These are phyloP conservation scores for Colletotrichum navitas DNA, from an alignment of 2,329 filamentous ascomycete species.

Conservation along the genomic window DNA sequence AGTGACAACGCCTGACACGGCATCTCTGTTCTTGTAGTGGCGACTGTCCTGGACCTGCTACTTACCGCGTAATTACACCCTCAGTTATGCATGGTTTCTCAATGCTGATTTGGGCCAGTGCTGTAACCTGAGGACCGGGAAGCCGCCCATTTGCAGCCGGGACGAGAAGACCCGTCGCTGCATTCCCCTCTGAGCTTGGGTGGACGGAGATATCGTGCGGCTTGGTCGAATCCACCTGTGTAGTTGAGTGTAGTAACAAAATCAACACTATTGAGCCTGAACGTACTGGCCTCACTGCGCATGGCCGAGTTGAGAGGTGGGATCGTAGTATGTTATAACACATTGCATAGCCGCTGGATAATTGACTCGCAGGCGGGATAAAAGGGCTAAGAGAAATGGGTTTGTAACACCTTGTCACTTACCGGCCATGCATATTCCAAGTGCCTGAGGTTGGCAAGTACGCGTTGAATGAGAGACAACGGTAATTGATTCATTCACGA, in stretches of 20 bases:
- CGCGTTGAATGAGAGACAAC: background rate
- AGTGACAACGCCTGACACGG: background rate
- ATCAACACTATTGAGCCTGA: background rate
- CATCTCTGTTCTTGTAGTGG: slow-evolving; percentile 7
- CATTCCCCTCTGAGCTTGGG: slow-evolving; percentile 9
- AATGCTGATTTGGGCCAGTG: slow-evolving; percentile 23
- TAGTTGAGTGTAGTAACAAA: background rate
- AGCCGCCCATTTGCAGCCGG: slow-evolving; percentile 31
- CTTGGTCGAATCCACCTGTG: background rate
- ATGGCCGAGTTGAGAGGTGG: too few species aligned
- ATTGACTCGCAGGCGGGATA: too few species aligned
- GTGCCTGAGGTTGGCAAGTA: background rate
- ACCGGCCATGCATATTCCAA: too few species aligned
- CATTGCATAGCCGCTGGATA: background rate
- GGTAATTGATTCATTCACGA: background rate
- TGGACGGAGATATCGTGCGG: background rate
- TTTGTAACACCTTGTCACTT: too few species aligned
- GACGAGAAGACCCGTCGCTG: slow-evolving; percentile 29
- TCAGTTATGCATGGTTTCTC: background rate
- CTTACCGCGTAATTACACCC: slow-evolving; percentile 30
- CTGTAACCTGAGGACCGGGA: slow-evolving; percentile 29
- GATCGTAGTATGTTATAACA: background rate
- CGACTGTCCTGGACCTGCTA: slow-evolving; percentile 30
- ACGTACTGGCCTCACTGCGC: background rate
- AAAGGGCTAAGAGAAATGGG: background rate